phyloP scores from a whole-genome alignment of 768 basidiomycete genomes.

The Trametes coccinea region DNA sequence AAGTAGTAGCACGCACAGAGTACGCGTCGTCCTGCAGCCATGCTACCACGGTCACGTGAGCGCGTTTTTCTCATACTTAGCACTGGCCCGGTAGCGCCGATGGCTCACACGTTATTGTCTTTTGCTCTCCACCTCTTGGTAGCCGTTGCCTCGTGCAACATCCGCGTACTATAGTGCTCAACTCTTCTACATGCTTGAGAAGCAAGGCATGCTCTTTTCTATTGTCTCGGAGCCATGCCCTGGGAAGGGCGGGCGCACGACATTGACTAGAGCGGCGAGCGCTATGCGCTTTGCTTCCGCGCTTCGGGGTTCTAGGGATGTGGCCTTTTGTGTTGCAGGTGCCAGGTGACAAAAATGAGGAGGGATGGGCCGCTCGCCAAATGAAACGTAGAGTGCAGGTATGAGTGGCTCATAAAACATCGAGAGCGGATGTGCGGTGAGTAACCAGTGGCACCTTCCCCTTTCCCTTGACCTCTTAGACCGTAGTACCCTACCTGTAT shows the following conservation, averaged over 20 bases:
- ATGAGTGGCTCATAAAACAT: no score
- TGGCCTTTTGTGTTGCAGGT: not conserved
- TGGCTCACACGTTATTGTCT: slow-evolving; percentile 16
- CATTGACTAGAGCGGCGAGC: not conserved
- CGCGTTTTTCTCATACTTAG: slow-evolving; percentile 1
- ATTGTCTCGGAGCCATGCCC: not conserved
- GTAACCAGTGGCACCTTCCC: not conserved
- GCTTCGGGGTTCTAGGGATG: not conserved
- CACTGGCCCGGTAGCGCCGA: slow-evolving; percentile 1
- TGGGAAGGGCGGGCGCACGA: not conserved
- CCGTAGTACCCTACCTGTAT: slow-evolving; percentile 1
- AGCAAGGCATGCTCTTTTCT: not conserved
- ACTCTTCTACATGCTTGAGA: not conserved
- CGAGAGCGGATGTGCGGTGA: not conserved
- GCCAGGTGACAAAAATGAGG: not conserved
- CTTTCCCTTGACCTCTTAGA: not conserved
- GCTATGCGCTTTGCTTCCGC: not conserved
- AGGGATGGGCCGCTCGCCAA: not conserved
- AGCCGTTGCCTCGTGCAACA: slow-evolving; percentile 6
- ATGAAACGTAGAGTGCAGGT: no score
- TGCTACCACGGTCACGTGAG: slow-evolving; percentile 9
- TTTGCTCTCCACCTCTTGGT: not conserved
- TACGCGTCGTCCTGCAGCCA: no score
- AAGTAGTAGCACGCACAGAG: no score
- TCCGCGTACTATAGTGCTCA: not conserved